phyloP scores from a whole-genome alignment of 1,139 yeast species.

The Scheffersomyces parashehatae region DNA sequence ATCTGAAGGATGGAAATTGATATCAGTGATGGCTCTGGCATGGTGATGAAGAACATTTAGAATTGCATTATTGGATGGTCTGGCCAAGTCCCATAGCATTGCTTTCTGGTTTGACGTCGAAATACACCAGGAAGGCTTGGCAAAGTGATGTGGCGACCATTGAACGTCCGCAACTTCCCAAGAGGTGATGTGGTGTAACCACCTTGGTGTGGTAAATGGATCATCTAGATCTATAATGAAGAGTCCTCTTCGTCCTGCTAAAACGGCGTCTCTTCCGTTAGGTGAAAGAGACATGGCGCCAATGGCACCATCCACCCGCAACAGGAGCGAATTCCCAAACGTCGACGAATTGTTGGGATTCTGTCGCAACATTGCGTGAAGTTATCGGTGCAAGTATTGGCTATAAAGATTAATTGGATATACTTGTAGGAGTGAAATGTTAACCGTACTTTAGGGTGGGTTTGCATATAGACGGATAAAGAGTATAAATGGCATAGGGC shows the following conservation, averaged over 20 bases:
- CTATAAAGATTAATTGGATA: no score
- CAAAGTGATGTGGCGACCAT: constrained; percentile 86
- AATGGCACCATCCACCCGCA: constrained; percentile 88
- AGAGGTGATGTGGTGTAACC: constrained; percentile 87
- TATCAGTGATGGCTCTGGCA: constrained; percentile 91
- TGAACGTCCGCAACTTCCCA: constrained; percentile 99
- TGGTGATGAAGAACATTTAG: constrained; percentile 88
- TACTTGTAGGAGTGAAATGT: no score
- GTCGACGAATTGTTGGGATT: constrained; percentile 46
- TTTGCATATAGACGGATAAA: no score
- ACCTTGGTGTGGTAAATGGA: constrained; percentile 92
- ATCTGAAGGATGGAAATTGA: constrained; percentile 83
- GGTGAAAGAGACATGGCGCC: constrained; percentile 95
- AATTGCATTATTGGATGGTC: constrained; percentile 77
- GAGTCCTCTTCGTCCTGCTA: constrained; percentile 87
- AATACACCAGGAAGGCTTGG: constrained; percentile 87
- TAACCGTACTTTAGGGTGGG: no score
- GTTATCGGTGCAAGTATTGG: no score
- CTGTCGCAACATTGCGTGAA: neutral
- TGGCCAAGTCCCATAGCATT: constrained; percentile 83
- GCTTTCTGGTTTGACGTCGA: constrained; percentile 96
- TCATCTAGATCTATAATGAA: constrained; percentile 91
- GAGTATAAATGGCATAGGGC: no score
- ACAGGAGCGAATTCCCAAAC: constrained; percentile 75
- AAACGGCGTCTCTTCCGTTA: constrained; percentile 87